These are phyloP conservation scores for Albizia julibrissin DNA, from an alignment of 306 rosid species.

Conservation along the genomic window DNA sequence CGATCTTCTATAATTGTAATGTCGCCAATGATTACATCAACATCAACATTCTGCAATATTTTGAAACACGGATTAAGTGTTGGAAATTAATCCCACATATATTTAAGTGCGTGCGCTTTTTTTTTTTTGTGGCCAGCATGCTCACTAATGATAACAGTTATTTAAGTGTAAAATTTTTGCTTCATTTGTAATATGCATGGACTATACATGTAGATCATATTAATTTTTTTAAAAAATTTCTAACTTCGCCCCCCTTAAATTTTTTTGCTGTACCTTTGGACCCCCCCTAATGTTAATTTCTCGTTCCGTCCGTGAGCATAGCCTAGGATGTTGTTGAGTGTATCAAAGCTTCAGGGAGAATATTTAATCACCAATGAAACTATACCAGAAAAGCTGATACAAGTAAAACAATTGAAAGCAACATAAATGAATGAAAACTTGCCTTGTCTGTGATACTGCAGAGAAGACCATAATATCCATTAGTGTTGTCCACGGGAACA, in stretches of 20 bases:
- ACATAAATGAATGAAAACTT: not conserved
- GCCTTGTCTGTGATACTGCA: not conserved
- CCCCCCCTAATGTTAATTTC: not conserved
- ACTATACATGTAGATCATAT: no score
- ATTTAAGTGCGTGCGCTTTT: no score
- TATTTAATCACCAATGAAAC: not conserved
- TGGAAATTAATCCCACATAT: no score
- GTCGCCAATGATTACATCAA: not conserved
- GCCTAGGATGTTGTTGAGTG: not conserved
- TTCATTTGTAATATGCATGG: no score
- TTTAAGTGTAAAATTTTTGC: not conserved
- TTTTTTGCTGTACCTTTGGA: not conserved
- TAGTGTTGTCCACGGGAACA: not conserved
- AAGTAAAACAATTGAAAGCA: not conserved
- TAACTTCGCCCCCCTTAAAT: no score
- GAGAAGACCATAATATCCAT: not conserved
- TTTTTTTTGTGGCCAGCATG: not conserved
- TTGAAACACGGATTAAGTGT: no score
- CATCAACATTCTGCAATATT: not conserved
- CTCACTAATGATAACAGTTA: not conserved
- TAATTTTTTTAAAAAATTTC: no score
- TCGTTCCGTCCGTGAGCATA: no score
- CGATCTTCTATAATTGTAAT: not conserved
- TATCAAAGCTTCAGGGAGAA: no score
- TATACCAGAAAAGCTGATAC: not conserved